Percentiles rank a stretch among this genome's conserved stretches.
Evolutionary conservation across 1,284 basidiomycete species (phyloP).

Genomic region (Leucoagaricus sp.): DNA sequence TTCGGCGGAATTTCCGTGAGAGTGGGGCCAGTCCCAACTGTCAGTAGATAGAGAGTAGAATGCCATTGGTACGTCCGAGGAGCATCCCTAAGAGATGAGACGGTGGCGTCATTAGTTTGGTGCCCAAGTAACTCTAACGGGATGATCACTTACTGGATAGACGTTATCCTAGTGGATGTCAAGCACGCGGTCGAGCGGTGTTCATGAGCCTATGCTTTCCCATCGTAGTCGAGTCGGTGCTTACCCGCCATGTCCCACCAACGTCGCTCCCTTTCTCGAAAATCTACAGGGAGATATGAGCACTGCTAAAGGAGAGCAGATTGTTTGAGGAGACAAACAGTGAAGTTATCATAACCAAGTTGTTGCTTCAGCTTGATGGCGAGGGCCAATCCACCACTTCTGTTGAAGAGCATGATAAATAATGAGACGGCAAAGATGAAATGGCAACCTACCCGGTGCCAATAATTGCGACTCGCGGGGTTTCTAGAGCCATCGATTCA

Average conservation of each 20-base stretch:
- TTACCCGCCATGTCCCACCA: constrained; percentile 41
- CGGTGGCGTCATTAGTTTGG: constrained; percentile 21
- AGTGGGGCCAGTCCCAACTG: constrained; percentile 35
- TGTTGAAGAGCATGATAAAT: constrained; percentile 8
- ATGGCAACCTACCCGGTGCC: constrained; percentile 38
- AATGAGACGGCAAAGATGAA: neutral
- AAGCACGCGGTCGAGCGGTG: neutral
- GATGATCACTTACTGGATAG: constrained; percentile 28
- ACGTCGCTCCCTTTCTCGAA: constrained; percentile 35
- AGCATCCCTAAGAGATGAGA: constrained; percentile 28
- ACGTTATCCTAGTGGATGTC: constrained; percentile 34
- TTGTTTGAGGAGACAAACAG: constrained; percentile 21
- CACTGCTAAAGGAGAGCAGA: constrained; percentile 12
- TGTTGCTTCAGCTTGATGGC: constrained; percentile 33
- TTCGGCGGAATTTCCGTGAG: constrained; percentile 31
- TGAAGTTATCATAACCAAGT: constrained; percentile 35
- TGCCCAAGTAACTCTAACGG: no score
- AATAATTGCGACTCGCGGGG: constrained; percentile 33
- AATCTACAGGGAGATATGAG: constrained; percentile 25
- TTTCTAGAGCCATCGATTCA: neutral
- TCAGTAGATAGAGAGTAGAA: constrained; percentile 42
- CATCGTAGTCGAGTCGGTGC: no score
- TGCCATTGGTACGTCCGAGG: constrained; percentile 33
- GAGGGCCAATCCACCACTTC: constrained; percentile 32
- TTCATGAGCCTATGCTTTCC: no score